Evolutionary conservation across 768 basidiomycete species (phyloP).

Genomic region (Boletus reticulatus): DNA sequence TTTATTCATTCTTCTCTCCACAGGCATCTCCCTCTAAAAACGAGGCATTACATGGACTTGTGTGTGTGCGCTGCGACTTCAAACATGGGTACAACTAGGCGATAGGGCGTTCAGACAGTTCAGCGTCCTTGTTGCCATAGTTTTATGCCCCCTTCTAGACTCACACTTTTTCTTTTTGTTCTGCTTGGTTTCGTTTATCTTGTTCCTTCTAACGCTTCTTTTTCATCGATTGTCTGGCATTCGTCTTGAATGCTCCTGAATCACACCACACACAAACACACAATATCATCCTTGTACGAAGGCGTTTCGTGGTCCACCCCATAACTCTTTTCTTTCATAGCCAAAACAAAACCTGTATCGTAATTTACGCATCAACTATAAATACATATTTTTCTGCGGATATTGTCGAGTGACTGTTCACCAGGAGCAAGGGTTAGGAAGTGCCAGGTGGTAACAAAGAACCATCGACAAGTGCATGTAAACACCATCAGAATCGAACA

Average conservation of each 20-base stretch:
- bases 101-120: conserved; percentile 1
- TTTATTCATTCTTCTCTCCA: conserved; percentile 34
- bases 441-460: too few species aligned
- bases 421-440: too few species aligned
- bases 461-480: too few species aligned
- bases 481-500: too few species aligned
- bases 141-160: conserved; percentile 6
- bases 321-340: background rate
- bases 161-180: background rate
- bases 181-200: conserved; percentile 20
- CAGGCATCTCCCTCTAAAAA: conserved; percentile 26
- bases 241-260: background rate
- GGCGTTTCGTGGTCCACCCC: conserved; percentile 2
- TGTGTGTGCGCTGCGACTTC: conserved; percentile 11
- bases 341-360: conserved; percentile 23
- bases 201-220: conserved; percentile 8
- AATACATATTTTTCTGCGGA: conserved; percentile 17
- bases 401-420: too few species aligned
- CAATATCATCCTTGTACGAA: conserved; percentile 18
- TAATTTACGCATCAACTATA: conserved; percentile 35
- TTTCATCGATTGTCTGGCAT: background rate
- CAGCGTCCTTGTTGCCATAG: background rate
- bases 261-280: background rate
- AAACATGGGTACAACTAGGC: conserved; percentile 11
- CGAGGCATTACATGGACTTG: conserved; percentile 19